Evolutionary conservation across 2,329 filamentous ascomycete genomes (phyloP), one percentile per base, ranked within the genome.

Genomic region (Penicillium sp.): DNA sequence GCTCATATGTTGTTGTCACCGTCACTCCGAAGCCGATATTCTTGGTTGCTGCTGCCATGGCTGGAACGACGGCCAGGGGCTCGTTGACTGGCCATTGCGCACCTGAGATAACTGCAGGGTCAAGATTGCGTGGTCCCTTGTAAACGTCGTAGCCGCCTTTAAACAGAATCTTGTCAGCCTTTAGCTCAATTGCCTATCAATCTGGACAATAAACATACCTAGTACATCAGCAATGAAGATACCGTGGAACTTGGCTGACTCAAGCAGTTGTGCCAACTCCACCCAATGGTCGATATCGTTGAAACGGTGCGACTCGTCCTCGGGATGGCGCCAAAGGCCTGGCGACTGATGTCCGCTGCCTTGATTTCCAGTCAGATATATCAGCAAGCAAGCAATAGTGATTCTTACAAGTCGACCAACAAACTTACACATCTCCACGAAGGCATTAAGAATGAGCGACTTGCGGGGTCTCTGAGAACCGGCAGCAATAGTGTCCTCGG

Each of bases 11-110:
- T 0, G 87, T 89, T 1, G 84, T 83, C 0, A 87, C 82, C 0
- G 88, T 90, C 1, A 90, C 85, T 0, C 87, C 87, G 60, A 90
- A 90, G 0, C 83, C 85, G n/a, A 91, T 82, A 58, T 80, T 88
- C 62, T 84, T 82, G 0, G 88, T 90, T 0, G 79, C 87, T 1
- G 87, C 87, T 0, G 87, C 87, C 86, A 90, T 88, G 2, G 87
- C 86, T 2, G 87, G 81, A 0, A 90, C 79, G 2, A 87, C 81
- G 1, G 83, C 81, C 1, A 90, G 68, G 0, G 87, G 87, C 69
- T 90, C 87, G 60, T 88, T 89, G n/a, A 89, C 85, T 0, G 88
- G 88, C 82, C 86, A 90, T 71, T 90, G 88, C 0, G 87, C 85
- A 1, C 86, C 88, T 0, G 85, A 84, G 0, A 80, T 71, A 50